Percentiles rank a stretch among this genome's conserved stretches.
These are phyloP conservation scores for Sphagnurus paluster DNA, from an alignment of 1,284 basidiomycete genomes.

Conservation along the genomic window DNA sequence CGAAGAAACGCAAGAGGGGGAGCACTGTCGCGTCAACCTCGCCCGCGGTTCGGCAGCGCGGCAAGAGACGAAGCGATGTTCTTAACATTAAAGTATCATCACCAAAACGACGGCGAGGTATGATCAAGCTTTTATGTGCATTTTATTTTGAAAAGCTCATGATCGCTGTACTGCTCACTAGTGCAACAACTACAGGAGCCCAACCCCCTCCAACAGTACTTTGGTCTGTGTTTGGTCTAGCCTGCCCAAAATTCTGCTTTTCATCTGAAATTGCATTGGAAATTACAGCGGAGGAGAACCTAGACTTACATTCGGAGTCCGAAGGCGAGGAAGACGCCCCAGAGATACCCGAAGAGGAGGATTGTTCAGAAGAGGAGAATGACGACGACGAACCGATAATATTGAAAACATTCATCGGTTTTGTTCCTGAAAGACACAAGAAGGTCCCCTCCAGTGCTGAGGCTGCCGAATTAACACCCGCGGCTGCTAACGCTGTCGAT, in stretches of 20 bases:
- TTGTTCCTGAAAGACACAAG: constrained; percentile 4
- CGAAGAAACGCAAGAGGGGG: constrained; percentile 29
- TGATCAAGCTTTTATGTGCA: neutral
- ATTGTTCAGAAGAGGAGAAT: constrained; percentile 5
- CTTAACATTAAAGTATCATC: constrained; percentile 1
- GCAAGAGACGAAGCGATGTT: constrained; percentile 11
- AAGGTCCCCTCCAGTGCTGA: neutral
- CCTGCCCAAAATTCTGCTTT: neutral
- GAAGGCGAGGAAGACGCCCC: constrained; percentile 41
- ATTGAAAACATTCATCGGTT: constrained; percentile 26
- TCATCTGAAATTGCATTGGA: neutral
- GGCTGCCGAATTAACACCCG: neutral
- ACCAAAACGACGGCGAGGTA: constrained; percentile 14
- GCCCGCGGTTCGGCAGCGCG: constrained; percentile 15
- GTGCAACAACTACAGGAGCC: constrained; percentile 12
- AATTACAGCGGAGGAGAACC: constrained; percentile 28
- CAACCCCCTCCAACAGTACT: constrained; percentile 39
- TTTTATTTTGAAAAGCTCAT: neutral
- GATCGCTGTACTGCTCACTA: neutral
- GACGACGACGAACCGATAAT: constrained; percentile 24
- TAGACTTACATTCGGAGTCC: constrained; percentile 48
- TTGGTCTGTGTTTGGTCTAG: constrained; percentile 33
- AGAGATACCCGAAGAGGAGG: constrained; percentile 21
- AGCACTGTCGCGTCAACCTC: constrained; percentile 9
- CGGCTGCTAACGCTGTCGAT: constrained; percentile 10